phyloP scores from a whole-genome alignment of 2,329 filamentous ascomycete genomes.

The Penicillium sp. region DNA sequence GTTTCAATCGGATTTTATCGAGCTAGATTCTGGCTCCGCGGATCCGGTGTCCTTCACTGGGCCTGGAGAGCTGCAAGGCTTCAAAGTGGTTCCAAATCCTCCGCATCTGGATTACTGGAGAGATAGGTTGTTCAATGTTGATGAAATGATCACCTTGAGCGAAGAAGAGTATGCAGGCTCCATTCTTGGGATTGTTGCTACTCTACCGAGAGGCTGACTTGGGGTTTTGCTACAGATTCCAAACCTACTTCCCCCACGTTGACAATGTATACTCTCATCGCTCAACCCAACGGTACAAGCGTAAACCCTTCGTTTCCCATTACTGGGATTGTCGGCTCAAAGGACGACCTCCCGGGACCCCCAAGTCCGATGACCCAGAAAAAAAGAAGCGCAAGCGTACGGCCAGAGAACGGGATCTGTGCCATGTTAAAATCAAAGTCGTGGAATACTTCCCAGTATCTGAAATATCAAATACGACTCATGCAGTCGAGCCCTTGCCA shows the following conservation, averaged over 20 bases:
- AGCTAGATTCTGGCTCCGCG: constrained; percentile 9
- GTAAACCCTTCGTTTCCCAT: constrained; percentile 77
- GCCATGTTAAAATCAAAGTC: constrained; percentile 84
- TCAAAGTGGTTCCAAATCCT: constrained; percentile 63
- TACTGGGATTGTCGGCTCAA: constrained; percentile 85
- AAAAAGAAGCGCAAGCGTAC: constrained; percentile 80
- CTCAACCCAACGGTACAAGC: constrained; percentile 77
- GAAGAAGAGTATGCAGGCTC: constrained; percentile 65
- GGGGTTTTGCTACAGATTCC: constrained; percentile 55
- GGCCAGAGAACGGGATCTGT: constrained; percentile 74
- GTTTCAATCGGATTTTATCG: constrained; percentile 21
- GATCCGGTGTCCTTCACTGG: constrained; percentile 27
- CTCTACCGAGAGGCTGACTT: not conserved
- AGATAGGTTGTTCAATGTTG: constrained; percentile 71
- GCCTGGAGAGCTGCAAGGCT: constrained; percentile 27
- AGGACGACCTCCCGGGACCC: constrained; percentile 73
- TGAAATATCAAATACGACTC: constrained; percentile 26
- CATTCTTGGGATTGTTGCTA: constrained; percentile 4
- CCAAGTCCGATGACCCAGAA: constrained; percentile 74
- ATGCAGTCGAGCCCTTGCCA: constrained; percentile 23
- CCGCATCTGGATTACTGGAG: constrained; percentile 69
- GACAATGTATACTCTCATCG: constrained; percentile 84
- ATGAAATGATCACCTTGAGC: constrained; percentile 68
- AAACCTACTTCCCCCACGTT: constrained; percentile 79
- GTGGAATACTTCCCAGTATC: constrained; percentile 68